Evolutionary conservation across 1,284 basidiomycete species (phyloP).

Genomic region (Cryptococcus sp.): DNA sequence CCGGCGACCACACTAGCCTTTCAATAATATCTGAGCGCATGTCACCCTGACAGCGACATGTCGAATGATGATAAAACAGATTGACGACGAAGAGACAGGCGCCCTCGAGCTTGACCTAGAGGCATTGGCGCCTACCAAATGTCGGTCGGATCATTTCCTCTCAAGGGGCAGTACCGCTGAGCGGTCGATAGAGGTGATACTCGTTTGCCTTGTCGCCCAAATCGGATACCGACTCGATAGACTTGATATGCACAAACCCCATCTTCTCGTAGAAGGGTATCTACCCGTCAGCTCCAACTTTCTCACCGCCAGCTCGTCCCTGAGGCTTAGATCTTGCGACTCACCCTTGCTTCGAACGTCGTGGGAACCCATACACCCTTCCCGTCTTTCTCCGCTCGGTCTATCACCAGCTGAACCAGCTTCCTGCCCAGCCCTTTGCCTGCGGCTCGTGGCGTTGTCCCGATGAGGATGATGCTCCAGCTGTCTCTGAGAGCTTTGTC

Average conservation of each 20-base stretch:
- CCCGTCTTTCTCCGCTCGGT: neutral
- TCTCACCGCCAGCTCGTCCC: too few relatives aligned
- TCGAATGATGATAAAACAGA: too few relatives aligned
- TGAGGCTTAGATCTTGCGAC: neutral
- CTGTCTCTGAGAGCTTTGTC: neutral
- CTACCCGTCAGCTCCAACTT: neutral
- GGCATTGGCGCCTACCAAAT: too few relatives aligned
- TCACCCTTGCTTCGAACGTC: neutral
- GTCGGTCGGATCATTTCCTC: too few relatives aligned
- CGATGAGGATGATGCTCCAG: slow-evolving; percentile 3
- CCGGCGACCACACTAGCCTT: too few relatives aligned
- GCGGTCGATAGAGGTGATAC: neutral
- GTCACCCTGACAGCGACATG: too few relatives aligned
- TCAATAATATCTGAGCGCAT: too few relatives aligned
- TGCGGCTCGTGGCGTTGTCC: neutral
- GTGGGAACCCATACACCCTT: slow-evolving; percentile 1
- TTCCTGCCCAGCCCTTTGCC: neutral
- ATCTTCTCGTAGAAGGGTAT: neutral
- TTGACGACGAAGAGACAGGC: too few relatives aligned
- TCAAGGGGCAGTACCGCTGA: too few relatives aligned
- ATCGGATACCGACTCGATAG: neutral
- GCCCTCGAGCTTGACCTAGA: too few relatives aligned
- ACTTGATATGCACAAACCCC: neutral
- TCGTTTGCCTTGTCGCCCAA: neutral
- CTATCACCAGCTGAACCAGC: neutral